Conservation (phyloP, 1,284 basidiomycete species). For the Ceratobasidium sp. region DNA sequence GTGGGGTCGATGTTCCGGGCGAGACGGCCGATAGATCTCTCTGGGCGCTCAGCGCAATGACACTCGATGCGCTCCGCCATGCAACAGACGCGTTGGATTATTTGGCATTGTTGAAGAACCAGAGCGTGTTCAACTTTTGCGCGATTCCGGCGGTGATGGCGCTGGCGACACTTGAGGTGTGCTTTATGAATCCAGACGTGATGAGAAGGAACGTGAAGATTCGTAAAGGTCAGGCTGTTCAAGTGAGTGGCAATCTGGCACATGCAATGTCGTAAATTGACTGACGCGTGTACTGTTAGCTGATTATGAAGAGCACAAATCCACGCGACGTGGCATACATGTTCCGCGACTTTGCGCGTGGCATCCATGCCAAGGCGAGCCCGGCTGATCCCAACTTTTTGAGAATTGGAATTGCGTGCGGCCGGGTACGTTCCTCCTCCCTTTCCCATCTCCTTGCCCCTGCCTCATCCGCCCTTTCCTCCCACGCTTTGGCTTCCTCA, state of each 20-base stretch:
- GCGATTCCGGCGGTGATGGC: conserved; percentile 97
- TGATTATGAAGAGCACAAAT: conserved; percentile 92
- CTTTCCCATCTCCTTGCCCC: not conserved
- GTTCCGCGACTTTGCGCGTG: conserved; percentile 84
- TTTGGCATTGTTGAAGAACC: conserved; percentile 86
- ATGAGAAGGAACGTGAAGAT: conserved; percentile 95
- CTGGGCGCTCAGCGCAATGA: conserved; percentile 88
- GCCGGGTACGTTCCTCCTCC: conserved; percentile 63
- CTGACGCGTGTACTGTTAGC: conserved; percentile 58
- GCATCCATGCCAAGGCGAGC: conserved; percentile 83
- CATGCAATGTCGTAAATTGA: conserved; percentile 9
- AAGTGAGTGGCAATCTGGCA: conserved; percentile 60
- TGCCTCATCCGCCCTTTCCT: not conserved
- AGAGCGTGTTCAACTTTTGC: conserved; percentile 96
- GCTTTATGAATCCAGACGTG: conserved; percentile 95
- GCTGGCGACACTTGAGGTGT: conserved; percentile 90
- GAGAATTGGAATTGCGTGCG: conserved; percentile 80
- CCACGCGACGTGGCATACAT: conserved; percentile 91
- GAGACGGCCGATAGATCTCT: conserved; percentile 70
- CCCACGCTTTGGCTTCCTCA: conserved; percentile 12
- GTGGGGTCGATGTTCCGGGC: conserved; percentile 55
- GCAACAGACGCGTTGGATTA: conserved; percentile 91
- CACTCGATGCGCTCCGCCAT: conserved; percentile 89
- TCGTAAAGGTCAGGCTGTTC: conserved; percentile 88
- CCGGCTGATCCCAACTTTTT: conserved; percentile 91